Evolutionary conservation across 495 filamentous ascomycete genomes (phyloP).

Genomic region (Tuber melanosporum): DNA sequence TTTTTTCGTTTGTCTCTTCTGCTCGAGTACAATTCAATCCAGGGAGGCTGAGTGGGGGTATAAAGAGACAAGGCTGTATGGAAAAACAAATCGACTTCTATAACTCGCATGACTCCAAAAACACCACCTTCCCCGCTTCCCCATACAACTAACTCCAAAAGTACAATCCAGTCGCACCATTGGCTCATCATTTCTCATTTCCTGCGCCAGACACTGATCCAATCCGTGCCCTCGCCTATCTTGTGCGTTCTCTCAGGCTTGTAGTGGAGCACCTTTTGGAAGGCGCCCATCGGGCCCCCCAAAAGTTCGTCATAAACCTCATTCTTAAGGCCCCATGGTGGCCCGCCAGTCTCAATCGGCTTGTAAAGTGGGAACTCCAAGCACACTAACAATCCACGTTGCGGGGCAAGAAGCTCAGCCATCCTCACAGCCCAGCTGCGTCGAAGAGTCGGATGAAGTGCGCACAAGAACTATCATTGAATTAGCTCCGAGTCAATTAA

Average conservation of each 20-base stretch:
- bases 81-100: not conserved
- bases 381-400: slow-evolving; percentile 61
- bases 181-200: slow-evolving; percentile 11
- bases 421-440: slow-evolving; percentile 65
- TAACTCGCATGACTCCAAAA: not conserved
- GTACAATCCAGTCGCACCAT: not conserved
- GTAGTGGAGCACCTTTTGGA: slow-evolving; percentile 56
- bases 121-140: slow-evolving; percentile 3
- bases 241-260: slow-evolving; percentile 64
- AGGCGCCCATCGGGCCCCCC: slow-evolving; percentile 40
- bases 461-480: slow-evolving; percentile 65
- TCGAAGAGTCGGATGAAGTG: slow-evolving; percentile 59
- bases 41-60: not conserved
- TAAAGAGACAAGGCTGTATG: not conserved
- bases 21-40: not conserved
- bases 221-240: slow-evolving; percentile 57
- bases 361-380: slow-evolving; percentile 76
- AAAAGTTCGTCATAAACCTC: slow-evolving; percentile 57
- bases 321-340: slow-evolving; percentile 60
- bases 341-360: slow-evolving; percentile 55
- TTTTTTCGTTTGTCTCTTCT: not conserved
- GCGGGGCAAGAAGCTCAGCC: slow-evolving; percentile 55
- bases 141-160: not conserved
- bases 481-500: not conserved
- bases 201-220: slow-evolving; percentile 51